Percentiles rank a stretch among this genome's conserved stretches.
phyloP scores from a whole-genome alignment of 345 rosid genomes.

The Cardamine occulta region DNA sequence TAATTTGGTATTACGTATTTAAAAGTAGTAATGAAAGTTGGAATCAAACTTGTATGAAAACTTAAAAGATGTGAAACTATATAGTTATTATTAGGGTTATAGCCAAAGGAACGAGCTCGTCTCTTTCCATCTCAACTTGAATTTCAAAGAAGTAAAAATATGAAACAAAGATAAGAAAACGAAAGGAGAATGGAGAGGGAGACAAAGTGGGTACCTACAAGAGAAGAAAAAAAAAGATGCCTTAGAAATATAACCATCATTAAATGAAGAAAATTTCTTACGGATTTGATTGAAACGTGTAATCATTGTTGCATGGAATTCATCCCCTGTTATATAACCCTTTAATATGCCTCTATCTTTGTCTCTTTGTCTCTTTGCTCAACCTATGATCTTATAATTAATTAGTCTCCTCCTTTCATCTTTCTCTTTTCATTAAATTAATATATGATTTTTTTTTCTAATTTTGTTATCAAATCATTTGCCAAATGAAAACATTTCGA shows the following conservation, averaged over 20 bases:
- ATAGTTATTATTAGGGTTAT: neutral
- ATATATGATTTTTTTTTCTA: neutral
- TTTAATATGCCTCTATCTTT: conserved; percentile 41
- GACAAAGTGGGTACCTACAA: conserved; percentile 60
- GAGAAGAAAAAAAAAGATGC: conserved; percentile 43
- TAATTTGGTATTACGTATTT: neutral
- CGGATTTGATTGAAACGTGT: conserved; percentile 63
- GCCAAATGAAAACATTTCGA: conserved; percentile 4
- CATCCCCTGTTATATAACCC: conserved; percentile 48
- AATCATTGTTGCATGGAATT: conserved; percentile 96
- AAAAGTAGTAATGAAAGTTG: neutral
- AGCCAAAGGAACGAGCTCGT: conserved; percentile 5
- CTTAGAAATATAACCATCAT: conserved; percentile 77
- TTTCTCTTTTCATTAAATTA: neutral
- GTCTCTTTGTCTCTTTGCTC: conserved; percentile 43
- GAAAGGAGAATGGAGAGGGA: conserved; percentile 26
- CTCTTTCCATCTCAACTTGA: neutral
- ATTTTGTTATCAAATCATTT: neutral
- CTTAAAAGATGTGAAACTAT: too few species aligned
- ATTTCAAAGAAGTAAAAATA: neutral
- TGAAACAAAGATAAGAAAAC: conserved; percentile 11
- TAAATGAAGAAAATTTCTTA: conserved; percentile 56
- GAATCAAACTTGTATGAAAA: neutral
- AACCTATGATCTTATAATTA: conserved; percentile 26
- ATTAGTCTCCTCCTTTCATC: neutral